These are phyloP conservation scores for Colletotrichum cordylinicola DNA, from an alignment of 2,329 filamentous ascomycete species.

Conservation along the genomic window DNA sequence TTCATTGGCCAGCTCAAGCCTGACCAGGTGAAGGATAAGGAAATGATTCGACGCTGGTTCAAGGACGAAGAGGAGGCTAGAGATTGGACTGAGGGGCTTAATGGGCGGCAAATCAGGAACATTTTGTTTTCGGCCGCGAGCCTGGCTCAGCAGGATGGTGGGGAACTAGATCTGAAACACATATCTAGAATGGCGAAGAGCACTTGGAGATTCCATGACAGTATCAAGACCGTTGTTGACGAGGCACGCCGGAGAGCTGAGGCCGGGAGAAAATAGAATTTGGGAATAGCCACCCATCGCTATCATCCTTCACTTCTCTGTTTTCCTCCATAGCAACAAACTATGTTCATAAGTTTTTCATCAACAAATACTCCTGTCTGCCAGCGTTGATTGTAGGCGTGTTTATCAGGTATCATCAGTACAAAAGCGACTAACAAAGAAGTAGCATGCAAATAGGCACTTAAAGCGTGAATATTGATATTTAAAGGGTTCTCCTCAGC, in stretches of 20 bases:
- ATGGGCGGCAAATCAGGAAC: conserved; percentile 55
- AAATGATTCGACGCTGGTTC: conserved; percentile 22
- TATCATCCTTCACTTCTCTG: too few relatives aligned
- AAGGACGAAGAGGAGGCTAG: conserved; percentile 31
- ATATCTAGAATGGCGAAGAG: neutral
- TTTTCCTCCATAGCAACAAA: too few relatives aligned
- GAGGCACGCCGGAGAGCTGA: neutral
- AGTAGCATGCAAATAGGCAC: too few relatives aligned
- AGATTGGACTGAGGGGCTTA: conserved; percentile 43
- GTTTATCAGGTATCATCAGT: too few relatives aligned
- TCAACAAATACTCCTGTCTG: too few relatives aligned
- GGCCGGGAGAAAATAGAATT: neutral
- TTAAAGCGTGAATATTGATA: too few relatives aligned
- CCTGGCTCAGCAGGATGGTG: neutral
- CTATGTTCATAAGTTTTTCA: too few relatives aligned
- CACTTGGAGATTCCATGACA: neutral
- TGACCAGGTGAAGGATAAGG: neutral
- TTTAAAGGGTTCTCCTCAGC: too few relatives aligned
- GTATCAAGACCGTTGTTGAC: neutral
- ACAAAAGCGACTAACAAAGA: too few relatives aligned
- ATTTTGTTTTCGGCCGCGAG: conserved; percentile 26
- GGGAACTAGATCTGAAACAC: neutral
- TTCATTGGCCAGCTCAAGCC: conserved; percentile 18
- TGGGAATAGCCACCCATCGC: too few relatives aligned
- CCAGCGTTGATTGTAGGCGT: too few relatives aligned